Evolutionary conservation across 2,329 filamentous ascomycete genomes (phyloP).

Genomic region (Aspergillus melleus): DNA sequence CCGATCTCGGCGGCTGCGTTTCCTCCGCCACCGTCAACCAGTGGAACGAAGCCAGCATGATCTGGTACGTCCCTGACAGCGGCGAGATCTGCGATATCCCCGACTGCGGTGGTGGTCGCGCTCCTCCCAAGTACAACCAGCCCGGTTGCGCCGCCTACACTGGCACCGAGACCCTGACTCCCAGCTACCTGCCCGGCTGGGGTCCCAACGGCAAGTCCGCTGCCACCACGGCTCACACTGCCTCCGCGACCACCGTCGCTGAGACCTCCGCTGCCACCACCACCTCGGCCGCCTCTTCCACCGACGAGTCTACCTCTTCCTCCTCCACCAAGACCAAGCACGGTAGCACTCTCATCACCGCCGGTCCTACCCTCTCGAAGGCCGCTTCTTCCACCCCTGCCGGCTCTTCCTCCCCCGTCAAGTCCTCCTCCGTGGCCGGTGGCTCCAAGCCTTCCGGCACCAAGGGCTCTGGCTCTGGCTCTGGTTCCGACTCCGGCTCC

Average conservation of each 20-base stretch:
- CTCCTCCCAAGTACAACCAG: slow-evolving; percentile 62
- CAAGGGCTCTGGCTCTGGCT: neutral
- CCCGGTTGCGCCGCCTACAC: slow-evolving; percentile 55
- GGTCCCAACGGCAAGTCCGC: slow-evolving; percentile 22
- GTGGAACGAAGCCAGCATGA: slow-evolving; percentile 28
- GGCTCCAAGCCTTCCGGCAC: neutral
- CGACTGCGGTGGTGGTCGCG: slow-evolving; percentile 68
- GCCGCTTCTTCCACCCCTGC: neutral
- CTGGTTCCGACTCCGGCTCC: neutral
- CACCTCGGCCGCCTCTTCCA: neutral
- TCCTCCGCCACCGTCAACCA: slow-evolving; percentile 26
- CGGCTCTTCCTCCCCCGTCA: neutral
- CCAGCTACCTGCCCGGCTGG: slow-evolving; percentile 24
- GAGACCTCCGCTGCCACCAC: neutral
- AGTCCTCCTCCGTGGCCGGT: neutral
- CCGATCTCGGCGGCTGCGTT: slow-evolving; percentile 26
- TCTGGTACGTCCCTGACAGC: slow-evolving; percentile 62
- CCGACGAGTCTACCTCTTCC: neutral
- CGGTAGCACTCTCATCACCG: neutral
- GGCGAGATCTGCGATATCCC: slow-evolving; percentile 65
- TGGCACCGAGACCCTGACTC: slow-evolving; percentile 24
- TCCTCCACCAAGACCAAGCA: neutral
- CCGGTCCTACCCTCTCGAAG: neutral
- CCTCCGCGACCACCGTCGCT: neutral
- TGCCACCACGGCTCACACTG: slow-evolving; percentile 1